Conservation (phyloP, 129 eudicot species). For the Flaveria brownii region DNA sequence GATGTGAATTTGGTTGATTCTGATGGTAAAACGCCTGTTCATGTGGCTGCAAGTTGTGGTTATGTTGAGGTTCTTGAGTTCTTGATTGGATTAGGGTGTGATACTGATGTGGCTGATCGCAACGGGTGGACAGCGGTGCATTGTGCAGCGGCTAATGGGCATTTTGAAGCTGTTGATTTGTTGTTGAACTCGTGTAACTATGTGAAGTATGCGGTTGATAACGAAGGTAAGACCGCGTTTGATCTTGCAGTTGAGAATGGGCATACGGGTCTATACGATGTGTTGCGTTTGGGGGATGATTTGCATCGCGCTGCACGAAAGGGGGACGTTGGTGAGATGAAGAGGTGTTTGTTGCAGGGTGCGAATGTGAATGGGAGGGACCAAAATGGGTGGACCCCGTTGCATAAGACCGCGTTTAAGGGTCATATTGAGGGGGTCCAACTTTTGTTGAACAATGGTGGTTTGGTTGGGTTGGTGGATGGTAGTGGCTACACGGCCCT, state of each 20-base stretch:
- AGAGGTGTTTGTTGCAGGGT: slow-evolving; percentile 51
- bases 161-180: slow-evolving; percentile 44
- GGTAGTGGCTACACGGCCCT: slow-evolving; percentile 64
- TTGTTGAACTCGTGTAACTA: slow-evolving; percentile 42
- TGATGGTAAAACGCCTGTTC: slow-evolving; percentile 65
- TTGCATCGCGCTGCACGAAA: slow-evolving; percentile 57
- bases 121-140: slow-evolving; percentile 65
- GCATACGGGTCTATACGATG: slow-evolving; percentile 42
- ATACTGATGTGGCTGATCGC: slow-evolving; percentile 45
- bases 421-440: slow-evolving; percentile 59
- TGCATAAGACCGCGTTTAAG: slow-evolving; percentile 74
- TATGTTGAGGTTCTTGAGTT: slow-evolving; percentile 54
- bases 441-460: slow-evolving; percentile 59
- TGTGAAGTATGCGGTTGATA: slow-evolving; percentile 49
- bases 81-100: slow-evolving; percentile 55
- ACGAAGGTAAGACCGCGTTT: slow-evolving; percentile 67
- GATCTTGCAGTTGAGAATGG: slow-evolving; percentile 58
- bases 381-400: slow-evolving; percentile 81
- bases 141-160: slow-evolving; percentile 52
- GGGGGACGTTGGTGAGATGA: slow-evolving; percentile 50
- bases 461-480: slow-evolving; percentile 57
- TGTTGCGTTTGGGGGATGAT: slow-evolving; percentile 49
- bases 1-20: slow-evolving; percentile 50
- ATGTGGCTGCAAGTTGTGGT: slow-evolving; percentile 53
- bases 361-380: slow-evolving; percentile 64